Evolutionary conservation across 2,329 filamentous ascomycete genomes (phyloP), one percentile per base, ranked within the genome.

Genomic region (Coniochaeta sp.): DNA sequence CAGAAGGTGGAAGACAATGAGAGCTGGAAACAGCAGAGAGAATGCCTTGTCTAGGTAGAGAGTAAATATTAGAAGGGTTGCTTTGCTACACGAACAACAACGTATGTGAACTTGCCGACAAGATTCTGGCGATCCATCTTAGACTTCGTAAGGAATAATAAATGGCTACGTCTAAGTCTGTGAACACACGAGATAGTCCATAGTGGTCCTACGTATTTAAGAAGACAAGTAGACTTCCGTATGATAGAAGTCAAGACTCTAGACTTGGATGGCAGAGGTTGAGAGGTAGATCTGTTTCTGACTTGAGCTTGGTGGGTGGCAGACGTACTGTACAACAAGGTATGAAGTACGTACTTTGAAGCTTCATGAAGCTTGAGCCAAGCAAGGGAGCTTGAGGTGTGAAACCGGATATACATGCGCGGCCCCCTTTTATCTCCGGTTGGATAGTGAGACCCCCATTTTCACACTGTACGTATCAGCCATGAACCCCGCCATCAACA

Each of bases 1-100:
- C 62, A 86, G 69, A 59, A 96, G 84, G 73, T 96, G 90, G 59
- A 89, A 59, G 61, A 89, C 72, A 66, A 90, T 79, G 36, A 88
- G 71, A 2, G 79, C 72, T 1, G 90, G 89, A 61, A 92, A 78
- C 57, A 87, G 74, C 64, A 86, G 70, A 58, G 76, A 72, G 44
- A 88, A 69, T 1, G 58, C 56, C 3, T 32, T 9, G 55, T 68
- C 65, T 68, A 44, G 34, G n/a, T 12, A n/a, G 34, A 12, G 9
- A 5, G 38, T n/a, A 10, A 16, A n/a, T 19, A 6, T 47, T 28
- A 57, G 10, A 5, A 24, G 32, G 55, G 8, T 38, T 9, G 7
- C n/a, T 14, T 40, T 19, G 38, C 16, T 16, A 40, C 34, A 40
- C 8, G 2, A 40, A 14, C 17, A 28, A 40, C 7, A 17, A 32